These are phyloP conservation scores for Lichtheimia corymbifera DNA, from an alignment of 371 early-diverging fungal species.

Conservation along the genomic window DNA sequence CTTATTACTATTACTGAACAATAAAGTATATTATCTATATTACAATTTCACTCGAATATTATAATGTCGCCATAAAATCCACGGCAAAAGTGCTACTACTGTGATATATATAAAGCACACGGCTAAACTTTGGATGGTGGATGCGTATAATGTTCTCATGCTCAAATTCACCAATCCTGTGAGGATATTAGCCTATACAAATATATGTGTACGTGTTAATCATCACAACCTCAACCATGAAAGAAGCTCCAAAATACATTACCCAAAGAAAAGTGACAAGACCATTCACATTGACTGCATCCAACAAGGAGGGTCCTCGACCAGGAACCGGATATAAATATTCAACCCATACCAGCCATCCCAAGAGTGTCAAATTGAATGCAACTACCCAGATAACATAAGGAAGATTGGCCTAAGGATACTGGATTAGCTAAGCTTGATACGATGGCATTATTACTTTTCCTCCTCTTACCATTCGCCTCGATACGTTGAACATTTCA, in stretches of 20 bases:
- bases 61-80: constrained; percentile 20
- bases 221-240: not conserved
- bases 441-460: not conserved
- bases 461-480: constrained; percentile 61
- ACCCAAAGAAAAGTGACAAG: constrained; percentile 83
- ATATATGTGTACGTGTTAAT: too few relatives aligned
- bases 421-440: not conserved
- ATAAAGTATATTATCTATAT: not conserved
- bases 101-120: constrained; percentile 19
- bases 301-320: constrained; percentile 58
- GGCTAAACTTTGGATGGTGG: constrained; percentile 10
- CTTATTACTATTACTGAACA: too few relatives aligned
- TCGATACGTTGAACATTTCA: constrained; percentile 50
- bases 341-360: constrained; percentile 59
- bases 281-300: constrained; percentile 79
- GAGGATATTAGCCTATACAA: constrained; percentile 22
- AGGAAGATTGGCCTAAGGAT: constrained; percentile 68
- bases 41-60: constrained; percentile 11
- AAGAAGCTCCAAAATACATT: constrained; percentile 11
- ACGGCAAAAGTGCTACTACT: constrained; percentile 14
- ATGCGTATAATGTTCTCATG: constrained; percentile 26
- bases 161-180: constrained; percentile 24
- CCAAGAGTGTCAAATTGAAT: constrained; percentile 63
- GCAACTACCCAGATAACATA: constrained; percentile 77
- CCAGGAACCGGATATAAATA: constrained; percentile 19